Evolutionary conservation across 768 basidiomycete genomes (phyloP).

Genomic region (Phylloporus arenicola): DNA sequence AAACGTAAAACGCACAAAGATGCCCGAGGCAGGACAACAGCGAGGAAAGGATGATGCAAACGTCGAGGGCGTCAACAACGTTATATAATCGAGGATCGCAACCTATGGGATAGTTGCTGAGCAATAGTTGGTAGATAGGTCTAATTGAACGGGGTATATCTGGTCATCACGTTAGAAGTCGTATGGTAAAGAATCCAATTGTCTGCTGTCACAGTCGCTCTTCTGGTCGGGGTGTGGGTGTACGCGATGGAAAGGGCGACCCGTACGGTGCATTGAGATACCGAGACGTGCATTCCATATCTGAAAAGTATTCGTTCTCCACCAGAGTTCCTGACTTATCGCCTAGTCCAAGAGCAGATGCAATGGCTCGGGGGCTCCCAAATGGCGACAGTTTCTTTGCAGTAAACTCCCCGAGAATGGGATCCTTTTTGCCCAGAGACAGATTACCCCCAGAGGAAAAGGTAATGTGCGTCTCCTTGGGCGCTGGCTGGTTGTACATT

Average conservation of each 20-base stretch:
- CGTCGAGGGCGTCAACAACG: conserved; percentile 25
- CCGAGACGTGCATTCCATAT: conserved; percentile 39
- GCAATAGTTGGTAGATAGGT: conserved; percentile 32
- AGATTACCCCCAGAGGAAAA: conserved; percentile 33
- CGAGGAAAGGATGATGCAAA: conserved; percentile 21
- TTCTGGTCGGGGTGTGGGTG: conserved; percentile 40
- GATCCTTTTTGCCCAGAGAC: conserved; percentile 45
- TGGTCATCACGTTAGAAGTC: conserved; percentile 32
- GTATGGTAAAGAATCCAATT: conserved; percentile 26
- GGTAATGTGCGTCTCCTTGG: conserved; percentile 33
- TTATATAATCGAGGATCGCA: conserved; percentile 31
- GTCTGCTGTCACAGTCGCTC: conserved; percentile 26
- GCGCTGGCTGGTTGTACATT: conserved; percentile 82
- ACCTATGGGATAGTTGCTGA: conserved; percentile 21
- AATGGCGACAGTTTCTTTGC: conserved; percentile 44
- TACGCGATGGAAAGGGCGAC: conserved; percentile 45
- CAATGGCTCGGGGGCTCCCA: conserved; percentile 46
- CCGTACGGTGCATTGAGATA: conserved; percentile 48
- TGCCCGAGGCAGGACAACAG: conserved; percentile 10
- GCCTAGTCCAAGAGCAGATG: conserved; percentile 43
- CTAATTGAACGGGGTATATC: conserved; percentile 32
- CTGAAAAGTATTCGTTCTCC: conserved; percentile 33
- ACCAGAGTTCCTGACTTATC: conserved; percentile 25
- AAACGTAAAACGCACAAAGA: conserved; percentile 17
- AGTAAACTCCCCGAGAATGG: conserved; percentile 56